Conservation (phyloP, 2,329 filamentous ascomycete genomes). For the Diaporthe sp. region DNA sequence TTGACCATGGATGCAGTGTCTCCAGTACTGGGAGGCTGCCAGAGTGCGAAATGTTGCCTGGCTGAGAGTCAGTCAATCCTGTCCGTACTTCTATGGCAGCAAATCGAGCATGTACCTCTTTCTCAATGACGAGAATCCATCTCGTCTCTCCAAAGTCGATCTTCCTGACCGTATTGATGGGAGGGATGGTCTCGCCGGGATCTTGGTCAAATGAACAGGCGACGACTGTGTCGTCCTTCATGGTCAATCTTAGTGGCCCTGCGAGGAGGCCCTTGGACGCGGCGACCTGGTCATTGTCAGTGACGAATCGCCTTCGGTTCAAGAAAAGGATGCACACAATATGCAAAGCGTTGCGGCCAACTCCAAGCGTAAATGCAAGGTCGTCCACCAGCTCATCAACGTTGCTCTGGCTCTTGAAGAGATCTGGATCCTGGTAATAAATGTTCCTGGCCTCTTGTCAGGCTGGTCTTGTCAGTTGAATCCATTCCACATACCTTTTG, state of each 20-base stretch:
- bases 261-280: constrained; percentile 79
- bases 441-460: constrained; percentile 73
- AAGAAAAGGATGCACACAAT: constrained; percentile 66
- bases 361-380: constrained; percentile 77
- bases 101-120: constrained; percentile 71
- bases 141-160: constrained; percentile 64
- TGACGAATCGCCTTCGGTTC: not conserved
- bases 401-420: constrained; percentile 77
- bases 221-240: constrained; percentile 48
- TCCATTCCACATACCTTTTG: constrained; percentile 65
- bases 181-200: constrained; percentile 68
- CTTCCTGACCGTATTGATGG: constrained; percentile 60
- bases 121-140: constrained; percentile 84
- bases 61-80: constrained; percentile 40
- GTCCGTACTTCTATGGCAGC: too few species aligned
- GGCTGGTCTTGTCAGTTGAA: not conserved
- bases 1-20: constrained; percentile 60
- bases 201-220: constrained; percentile 48
- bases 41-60: constrained; percentile 83
- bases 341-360: constrained; percentile 76
- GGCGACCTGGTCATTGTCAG: constrained; percentile 68
- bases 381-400: constrained; percentile 83
- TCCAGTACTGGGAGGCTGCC: constrained; percentile 69
- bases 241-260: constrained; percentile 66
- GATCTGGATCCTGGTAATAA: constrained; percentile 81